Conservation (phyloP, 768 basidiomycete genomes). For the Omphalotus guepiniiformis region DNA sequence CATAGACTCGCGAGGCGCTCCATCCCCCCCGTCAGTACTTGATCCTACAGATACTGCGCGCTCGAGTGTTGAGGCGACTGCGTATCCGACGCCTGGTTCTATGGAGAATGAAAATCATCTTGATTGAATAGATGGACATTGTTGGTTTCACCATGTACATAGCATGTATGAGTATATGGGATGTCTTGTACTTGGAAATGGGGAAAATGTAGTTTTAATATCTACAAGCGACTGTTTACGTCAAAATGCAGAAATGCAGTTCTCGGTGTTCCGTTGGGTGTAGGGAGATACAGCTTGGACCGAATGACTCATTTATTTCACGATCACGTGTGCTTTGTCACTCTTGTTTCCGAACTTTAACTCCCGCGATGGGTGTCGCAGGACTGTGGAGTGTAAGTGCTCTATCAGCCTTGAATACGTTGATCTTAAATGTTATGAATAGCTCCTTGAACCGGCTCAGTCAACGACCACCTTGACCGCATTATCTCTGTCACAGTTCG, state of each 20-base stretch:
- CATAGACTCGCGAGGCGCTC: background rate
- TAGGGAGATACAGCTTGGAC: no score
- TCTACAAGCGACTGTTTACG: no score
- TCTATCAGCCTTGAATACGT: background rate
- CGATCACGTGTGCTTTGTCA: no score
- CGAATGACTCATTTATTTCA: no score
- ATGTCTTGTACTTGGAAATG: no score
- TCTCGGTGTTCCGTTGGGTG: no score
- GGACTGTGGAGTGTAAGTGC: slow-evolving; percentile 47
- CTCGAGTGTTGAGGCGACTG: slow-evolving; percentile 24
- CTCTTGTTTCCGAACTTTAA: no score
- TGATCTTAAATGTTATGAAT: background rate
- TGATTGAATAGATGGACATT: no score
- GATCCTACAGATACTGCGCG: slow-evolving; percentile 5
- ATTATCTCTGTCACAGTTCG: slow-evolving; percentile 73
- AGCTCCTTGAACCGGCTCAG: slow-evolving; percentile 19
- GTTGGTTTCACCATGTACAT: no score
- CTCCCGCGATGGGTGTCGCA: slow-evolving; percentile 45
- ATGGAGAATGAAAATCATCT: slow-evolving; percentile 38
- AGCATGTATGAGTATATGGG: no score
- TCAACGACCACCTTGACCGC: slow-evolving; percentile 16
- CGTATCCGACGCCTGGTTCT: slow-evolving; percentile 49
- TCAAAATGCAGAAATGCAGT: no score
- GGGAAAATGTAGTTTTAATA: no score
- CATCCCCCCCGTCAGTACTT: slow-evolving; percentile 12